These are phyloP conservation scores for Dacryopinax spathularia DNA, from an alignment of 768 basidiomycete species.

Conservation along the genomic window DNA sequence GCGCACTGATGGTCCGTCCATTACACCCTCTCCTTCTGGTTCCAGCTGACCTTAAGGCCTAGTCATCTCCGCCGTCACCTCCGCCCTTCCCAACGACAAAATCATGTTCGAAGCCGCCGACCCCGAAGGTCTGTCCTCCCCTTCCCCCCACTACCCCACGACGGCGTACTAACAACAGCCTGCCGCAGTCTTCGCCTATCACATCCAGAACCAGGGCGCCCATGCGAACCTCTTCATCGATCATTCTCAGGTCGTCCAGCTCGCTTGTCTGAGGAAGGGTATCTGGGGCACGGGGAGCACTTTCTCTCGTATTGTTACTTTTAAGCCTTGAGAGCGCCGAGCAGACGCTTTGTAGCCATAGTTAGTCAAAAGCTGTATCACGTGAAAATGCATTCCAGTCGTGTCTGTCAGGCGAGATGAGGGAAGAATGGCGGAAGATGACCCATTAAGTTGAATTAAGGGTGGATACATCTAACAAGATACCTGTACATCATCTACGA, in stretches of 20 bases:
- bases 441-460: neutral
- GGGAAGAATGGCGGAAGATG: neutral
- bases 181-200: conserved; percentile 16
- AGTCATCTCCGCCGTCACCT: conserved; percentile 30
- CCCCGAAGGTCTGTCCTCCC: conserved; percentile 22
- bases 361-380: neutral
- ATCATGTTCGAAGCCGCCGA: conserved; percentile 38
- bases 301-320: conserved; percentile 33
- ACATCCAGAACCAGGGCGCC: conserved; percentile 33
- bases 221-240: conserved; percentile 33
- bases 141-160: conserved; percentile 19
- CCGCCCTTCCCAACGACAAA: conserved; percentile 29
- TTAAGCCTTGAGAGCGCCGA: conserved; percentile 10
- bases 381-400: neutral
- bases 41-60: no score
- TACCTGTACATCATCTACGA: neutral
- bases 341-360: neutral
- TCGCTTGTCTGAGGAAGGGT: conserved; percentile 31
- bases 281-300: conserved; percentile 35
- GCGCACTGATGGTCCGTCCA: conserved; percentile 25
- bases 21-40: no score
- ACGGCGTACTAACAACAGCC: neutral
- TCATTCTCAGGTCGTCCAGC: conserved; percentile 34
- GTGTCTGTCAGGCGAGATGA: neutral
- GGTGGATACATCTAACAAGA: neutral